These are phyloP conservation scores for Leccinum proximum DNA, from an alignment of 1,284 basidiomycete genomes.

Conservation along the genomic window DNA sequence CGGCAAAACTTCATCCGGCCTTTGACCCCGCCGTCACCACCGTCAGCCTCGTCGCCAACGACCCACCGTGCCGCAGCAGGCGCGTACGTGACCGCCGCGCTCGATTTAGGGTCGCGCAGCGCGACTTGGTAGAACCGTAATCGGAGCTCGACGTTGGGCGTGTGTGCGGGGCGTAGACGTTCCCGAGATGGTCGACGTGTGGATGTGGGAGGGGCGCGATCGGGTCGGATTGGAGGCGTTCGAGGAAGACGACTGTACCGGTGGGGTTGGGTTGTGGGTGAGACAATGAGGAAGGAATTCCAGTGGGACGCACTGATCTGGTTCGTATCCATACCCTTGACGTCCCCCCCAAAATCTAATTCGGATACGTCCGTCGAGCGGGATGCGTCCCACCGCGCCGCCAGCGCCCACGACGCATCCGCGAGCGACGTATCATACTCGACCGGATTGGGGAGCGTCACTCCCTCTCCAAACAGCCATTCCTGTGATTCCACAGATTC, in stretches of 20 bases:
- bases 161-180: conserved; percentile 46
- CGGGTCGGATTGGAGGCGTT: conserved; percentile 49
- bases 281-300: not conserved
- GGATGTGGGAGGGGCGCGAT: conserved; percentile 51
- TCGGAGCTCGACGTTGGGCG: conserved; percentile 71
- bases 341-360: conserved; percentile 53
- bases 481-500: conserved; percentile 33
- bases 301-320: conserved; percentile 1
- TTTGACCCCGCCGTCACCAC: conserved; percentile 51
- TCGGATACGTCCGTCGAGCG: conserved; percentile 45
- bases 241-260: conserved; percentile 67
- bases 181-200: conserved; percentile 54
- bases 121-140: conserved; percentile 69
- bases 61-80: conserved; percentile 62
- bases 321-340: conserved; percentile 48
- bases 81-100: conserved; percentile 37
- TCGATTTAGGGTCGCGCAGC: conserved; percentile 46
- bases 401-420: conserved; percentile 66
- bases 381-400: conserved; percentile 73
- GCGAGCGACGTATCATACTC: conserved; percentile 86
- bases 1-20: conserved; percentile 86
- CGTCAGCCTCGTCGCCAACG: conserved; percentile 50
- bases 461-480: conserved; percentile 87
- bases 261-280: not conserved
- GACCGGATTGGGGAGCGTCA: conserved; percentile 76